A percentile compares a stretch with the other conserved stretches of the same genome.
Evolutionary conservation across 139 green algal genomes (phyloP).

Genomic region (Yamagishiella unicocca): DNA sequence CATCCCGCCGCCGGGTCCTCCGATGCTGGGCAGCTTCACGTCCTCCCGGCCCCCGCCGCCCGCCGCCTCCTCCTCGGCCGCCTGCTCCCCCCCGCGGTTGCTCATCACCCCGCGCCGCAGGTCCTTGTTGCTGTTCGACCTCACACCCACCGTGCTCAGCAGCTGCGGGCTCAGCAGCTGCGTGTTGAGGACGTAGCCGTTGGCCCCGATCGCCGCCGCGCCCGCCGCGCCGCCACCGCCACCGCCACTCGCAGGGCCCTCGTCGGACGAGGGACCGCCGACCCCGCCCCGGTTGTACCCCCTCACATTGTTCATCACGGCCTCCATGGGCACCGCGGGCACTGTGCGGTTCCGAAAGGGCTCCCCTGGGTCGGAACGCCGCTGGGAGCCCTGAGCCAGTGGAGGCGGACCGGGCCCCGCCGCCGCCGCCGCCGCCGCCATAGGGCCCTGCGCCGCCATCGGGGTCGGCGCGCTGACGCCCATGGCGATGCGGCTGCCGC

Average conservation of each 20-base stretch:
- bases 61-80: not conserved
- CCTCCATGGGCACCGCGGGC: too few relatives aligned
- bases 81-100: not conserved
- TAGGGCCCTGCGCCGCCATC: not conserved
- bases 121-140: not conserved
- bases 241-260: not conserved
- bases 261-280: too few relatives aligned
- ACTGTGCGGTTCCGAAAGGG: not conserved
- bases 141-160: not conserved
- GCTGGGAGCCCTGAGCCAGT: not conserved
- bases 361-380: slow-evolving; percentile 3
- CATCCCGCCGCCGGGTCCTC: not conserved
- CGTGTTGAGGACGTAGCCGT: not conserved
- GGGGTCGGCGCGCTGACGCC: not conserved
- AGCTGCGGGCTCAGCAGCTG: not conserved
- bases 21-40: slow-evolving; percentile 13
- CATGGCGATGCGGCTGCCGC: not conserved
- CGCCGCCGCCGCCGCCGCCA: too few relatives aligned
- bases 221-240: not conserved
- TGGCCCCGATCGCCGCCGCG: not conserved
- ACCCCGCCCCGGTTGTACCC: not conserved
- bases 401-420: not conserved
- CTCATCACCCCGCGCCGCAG: not conserved
- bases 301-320: not conserved
- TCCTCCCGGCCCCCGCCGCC: not conserved